phyloP scores from a whole-genome alignment of 2,329 filamentous ascomycete genomes.

The Clonostachys solani region DNA sequence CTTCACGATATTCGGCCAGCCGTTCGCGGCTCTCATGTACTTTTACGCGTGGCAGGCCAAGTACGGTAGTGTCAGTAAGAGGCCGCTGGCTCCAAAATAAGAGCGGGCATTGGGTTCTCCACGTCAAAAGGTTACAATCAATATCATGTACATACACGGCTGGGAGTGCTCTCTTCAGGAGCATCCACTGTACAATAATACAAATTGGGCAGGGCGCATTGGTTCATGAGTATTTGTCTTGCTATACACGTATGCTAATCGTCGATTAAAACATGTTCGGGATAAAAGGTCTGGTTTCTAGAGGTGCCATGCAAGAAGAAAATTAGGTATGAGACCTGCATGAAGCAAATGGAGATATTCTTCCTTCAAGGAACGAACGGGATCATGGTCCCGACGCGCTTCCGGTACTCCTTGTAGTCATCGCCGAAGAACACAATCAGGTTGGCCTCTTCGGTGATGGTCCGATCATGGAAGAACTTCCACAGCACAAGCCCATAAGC shows the following conservation, averaged over 20 bases:
- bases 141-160: neutral
- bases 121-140: neutral
- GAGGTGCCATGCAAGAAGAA: too few relatives aligned
- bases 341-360: neutral
- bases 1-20: conserved; percentile 93
- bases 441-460: conserved; percentile 73
- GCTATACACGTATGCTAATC: too few relatives aligned
- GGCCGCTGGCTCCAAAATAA: neutral
- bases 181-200: too few relatives aligned
- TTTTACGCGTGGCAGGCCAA: conserved; percentile 99
- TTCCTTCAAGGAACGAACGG: conserved; percentile 50
- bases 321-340: too few relatives aligned
- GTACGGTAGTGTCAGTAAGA: conserved; percentile 74
- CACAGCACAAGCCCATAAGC: conserved; percentile 75
- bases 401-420: conserved; percentile 73
- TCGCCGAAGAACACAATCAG: conserved; percentile 79
- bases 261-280: too few relatives aligned
- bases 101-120: neutral
- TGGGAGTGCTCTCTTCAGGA: neutral
- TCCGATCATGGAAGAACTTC: conserved; percentile 76
- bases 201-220: too few relatives aligned
- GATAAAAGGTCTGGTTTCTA: too few relatives aligned
- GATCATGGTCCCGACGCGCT: conserved; percentile 71
- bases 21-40: conserved; percentile 85
- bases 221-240: too few relatives aligned